phyloP scores from a whole-genome alignment of 2,329 filamentous ascomycete genomes.

The Stachybotrys elegans region DNA sequence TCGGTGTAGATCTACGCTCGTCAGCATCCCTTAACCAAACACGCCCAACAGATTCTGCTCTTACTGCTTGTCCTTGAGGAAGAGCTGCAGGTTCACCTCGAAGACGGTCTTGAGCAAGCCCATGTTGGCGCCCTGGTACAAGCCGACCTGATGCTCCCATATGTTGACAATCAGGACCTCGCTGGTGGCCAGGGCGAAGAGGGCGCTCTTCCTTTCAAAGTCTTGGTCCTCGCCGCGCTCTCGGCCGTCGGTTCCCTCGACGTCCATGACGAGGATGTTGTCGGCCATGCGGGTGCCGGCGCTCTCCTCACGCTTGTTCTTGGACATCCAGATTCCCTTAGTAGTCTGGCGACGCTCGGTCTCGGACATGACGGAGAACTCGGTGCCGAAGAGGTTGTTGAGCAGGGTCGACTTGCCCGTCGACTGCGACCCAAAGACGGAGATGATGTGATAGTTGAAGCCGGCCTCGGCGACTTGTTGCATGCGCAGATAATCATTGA shows the following conservation, averaged over 20 bases:
- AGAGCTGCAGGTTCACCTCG: conserved; percentile 95
- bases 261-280: conserved; percentile 99
- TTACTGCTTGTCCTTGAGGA: conserved; percentile 90
- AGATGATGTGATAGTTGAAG: conserved; percentile 99
- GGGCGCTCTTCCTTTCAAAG: conserved; percentile 95
- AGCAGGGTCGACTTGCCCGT: conserved; percentile 97
- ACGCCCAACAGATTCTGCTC: conserved; percentile 22
- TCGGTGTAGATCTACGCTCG: conserved; percentile 64
- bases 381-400: conserved; percentile 91
- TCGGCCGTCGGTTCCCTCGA: conserved; percentile 93
- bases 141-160: conserved; percentile 96
- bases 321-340: conserved; percentile 99
- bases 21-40: conserved; percentile 12
- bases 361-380: conserved; percentile 98
- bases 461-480: conserved; percentile 80
- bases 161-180: conserved; percentile 98
- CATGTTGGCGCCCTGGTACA: conserved; percentile 99
- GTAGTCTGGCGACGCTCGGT: conserved; percentile 91
- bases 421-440: conserved; percentile 97
- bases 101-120: conserved; percentile 97
- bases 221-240: conserved; percentile 98
- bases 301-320: conserved; percentile 70
- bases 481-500: conserved; percentile 75
- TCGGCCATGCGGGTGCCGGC: conserved; percentile 70
- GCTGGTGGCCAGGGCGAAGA: conserved; percentile 95